A percentile compares a stretch with the other conserved stretches of the same genome.
Evolutionary conservation across 768 basidiomycete genomes (phyloP).

Genomic region (Boletus fagicola): DNA sequence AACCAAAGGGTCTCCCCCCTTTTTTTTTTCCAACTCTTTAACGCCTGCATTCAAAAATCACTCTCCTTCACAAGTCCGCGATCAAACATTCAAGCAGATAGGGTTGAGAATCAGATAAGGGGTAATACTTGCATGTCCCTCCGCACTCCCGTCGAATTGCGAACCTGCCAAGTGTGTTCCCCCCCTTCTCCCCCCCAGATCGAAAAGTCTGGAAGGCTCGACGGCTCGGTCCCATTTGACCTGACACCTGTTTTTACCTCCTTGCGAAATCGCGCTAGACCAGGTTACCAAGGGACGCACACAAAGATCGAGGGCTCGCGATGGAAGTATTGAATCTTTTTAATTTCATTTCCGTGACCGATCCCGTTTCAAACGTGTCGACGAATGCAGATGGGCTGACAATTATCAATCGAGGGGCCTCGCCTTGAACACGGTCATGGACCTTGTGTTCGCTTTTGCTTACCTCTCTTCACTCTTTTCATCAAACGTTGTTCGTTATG

Average conservation of each 20-base stretch:
- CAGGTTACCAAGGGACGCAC: not conserved
- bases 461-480: not conserved
- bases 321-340: not conserved
- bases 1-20: not conserved
- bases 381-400: not conserved
- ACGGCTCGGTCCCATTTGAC: not conserved
- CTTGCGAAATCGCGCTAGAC: not conserved
- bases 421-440: too few relatives aligned
- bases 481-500: not conserved
- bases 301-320: not conserved
- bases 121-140: not conserved
- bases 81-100: not conserved
- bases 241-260: not conserved
- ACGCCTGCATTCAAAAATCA: not conserved
- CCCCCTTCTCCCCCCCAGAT: not conserved
- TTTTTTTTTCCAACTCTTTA: not conserved
- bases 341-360: not conserved
- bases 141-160: not conserved
- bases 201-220: not conserved
- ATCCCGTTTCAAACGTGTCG: too few relatives aligned
- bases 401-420: too few relatives aligned
- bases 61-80: constrained; percentile 8
- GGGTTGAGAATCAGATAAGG: not conserved
- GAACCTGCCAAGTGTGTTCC: not conserved
- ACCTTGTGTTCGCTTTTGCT: too few relatives aligned